Percentiles rank a stretch among this genome's conserved stretches.
phyloP scores from a whole-genome alignment of 2,329 filamentous ascomycete species.

The Paraphoma chrysanthemicola region DNA sequence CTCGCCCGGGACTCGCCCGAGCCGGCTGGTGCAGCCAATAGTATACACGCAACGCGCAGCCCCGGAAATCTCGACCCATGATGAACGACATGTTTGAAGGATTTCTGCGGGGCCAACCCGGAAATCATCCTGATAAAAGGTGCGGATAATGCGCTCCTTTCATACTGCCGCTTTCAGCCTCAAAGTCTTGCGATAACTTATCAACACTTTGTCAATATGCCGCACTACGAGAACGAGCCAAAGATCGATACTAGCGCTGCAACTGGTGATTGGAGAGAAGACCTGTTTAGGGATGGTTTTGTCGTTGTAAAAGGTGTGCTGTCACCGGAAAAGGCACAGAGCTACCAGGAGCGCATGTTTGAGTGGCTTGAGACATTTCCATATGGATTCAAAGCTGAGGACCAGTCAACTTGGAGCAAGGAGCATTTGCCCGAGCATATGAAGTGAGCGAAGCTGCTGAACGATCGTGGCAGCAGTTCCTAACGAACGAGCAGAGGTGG shows the following conservation, averaged over 20 bases:
- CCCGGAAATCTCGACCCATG: neutral
- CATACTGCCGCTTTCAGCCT: neutral
- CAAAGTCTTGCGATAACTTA: neutral
- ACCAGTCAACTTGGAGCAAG: slow-evolving; percentile 50
- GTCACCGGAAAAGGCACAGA: slow-evolving; percentile 23
- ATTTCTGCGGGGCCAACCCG: neutral
- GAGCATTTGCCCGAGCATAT: slow-evolving; percentile 49
- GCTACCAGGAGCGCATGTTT: slow-evolving; percentile 34
- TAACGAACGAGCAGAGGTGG: slow-evolving; percentile 45
- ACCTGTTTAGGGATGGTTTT: slow-evolving; percentile 31
- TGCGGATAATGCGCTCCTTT: neutral
- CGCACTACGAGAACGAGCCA: slow-evolving; percentile 15
- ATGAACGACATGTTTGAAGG: neutral
- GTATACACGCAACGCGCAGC: neutral
- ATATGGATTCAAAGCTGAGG: slow-evolving; percentile 32
- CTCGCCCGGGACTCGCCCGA: slow-evolving; percentile 16
- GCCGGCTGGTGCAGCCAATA: slow-evolving; percentile 3
- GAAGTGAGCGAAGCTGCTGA: slow-evolving; percentile 3
- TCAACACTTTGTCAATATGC: neutral
- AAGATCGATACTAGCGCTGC: slow-evolving; percentile 12
- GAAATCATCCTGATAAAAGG: neutral
- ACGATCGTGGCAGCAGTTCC: neutral
- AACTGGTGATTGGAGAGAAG: slow-evolving; percentile 33
- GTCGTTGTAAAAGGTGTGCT: slow-evolving; percentile 30
- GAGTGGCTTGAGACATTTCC: slow-evolving; percentile 38